Evolutionary conservation across 148 eudicot genomes (phyloP).

Genomic region (Rhododendron simsii): DNA sequence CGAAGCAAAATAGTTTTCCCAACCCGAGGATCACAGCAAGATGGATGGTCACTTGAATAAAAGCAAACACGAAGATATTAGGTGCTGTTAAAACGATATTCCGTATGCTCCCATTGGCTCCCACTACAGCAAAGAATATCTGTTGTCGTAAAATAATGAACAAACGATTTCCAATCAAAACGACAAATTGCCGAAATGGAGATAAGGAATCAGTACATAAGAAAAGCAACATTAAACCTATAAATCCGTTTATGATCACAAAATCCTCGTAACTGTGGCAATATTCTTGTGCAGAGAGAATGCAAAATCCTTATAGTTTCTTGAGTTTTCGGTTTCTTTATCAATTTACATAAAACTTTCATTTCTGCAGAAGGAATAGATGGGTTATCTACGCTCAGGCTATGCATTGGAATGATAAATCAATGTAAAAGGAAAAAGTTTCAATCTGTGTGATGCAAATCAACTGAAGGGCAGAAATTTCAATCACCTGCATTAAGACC

Average conservation of each 20-base stretch:
- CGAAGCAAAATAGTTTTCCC: slow-evolving; percentile 61
- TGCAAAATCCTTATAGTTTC: not conserved
- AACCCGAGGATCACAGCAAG: slow-evolving; percentile 57
- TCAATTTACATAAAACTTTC: not conserved
- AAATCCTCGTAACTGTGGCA: not conserved
- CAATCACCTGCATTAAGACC: slow-evolving; percentile 79
- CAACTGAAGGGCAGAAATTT: not conserved
- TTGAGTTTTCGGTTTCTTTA: not conserved
- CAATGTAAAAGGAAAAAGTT: not conserved
- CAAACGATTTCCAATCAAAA: not conserved
- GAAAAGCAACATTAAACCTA: not conserved
- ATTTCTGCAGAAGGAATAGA: not conserved
- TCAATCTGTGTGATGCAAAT: not conserved
- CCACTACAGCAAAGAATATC: slow-evolving; percentile 88
- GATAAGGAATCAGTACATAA: not conserved
- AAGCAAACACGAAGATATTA: slow-evolving; percentile 69
- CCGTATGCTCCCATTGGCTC: slow-evolving; percentile 81
- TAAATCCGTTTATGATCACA: not conserved
- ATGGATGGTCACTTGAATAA: slow-evolving; percentile 71
- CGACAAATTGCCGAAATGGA: not conserved
- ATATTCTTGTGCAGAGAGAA: not conserved
- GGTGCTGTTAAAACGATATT: slow-evolving; percentile 75
- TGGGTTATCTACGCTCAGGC: not conserved
- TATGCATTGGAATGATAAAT: not conserved
- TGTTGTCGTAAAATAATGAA: slow-evolving; percentile 19